phyloP scores from a whole-genome alignment of 73 alveolate genomes.

The Paramecium sonneborni region DNA sequence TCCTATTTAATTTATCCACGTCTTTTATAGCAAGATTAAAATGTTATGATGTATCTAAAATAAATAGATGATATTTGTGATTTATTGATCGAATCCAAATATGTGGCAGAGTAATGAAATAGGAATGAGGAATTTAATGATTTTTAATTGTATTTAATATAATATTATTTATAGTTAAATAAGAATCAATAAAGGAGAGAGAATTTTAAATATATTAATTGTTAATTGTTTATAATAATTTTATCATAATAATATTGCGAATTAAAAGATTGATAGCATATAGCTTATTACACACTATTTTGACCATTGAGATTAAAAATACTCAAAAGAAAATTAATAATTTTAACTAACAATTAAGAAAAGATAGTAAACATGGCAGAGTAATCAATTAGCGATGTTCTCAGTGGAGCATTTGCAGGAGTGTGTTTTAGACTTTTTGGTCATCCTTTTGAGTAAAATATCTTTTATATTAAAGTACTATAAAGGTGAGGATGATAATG shows the following conservation, averaged over 20 bases:
- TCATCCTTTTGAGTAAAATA: constrained; percentile 34
- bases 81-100: constrained; percentile 15
- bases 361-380: not conserved
- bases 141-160: not conserved
- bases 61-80: not conserved
- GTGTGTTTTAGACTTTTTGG: constrained; percentile 27
- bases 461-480: not conserved
- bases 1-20: not conserved
- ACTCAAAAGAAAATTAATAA: not conserved
- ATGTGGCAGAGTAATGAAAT: not conserved
- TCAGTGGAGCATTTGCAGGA: constrained; percentile 52
- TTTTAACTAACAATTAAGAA: not conserved
- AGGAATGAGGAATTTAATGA: not conserved
- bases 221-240: not conserved
- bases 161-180: not conserved
- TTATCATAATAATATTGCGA: not conserved
- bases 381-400: not conserved
- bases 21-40: not conserved
- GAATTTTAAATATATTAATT: not conserved
- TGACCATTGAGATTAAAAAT: not conserved
- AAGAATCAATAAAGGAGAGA: not conserved
- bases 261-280: not conserved
- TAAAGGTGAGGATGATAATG: constrained; percentile 40
- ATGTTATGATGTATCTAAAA: too few species aligned
- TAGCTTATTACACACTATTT: not conserved